These are phyloP conservation scores for Rubus idaeus DNA, from an alignment of 306 rosid species.

Conservation along the genomic window DNA sequence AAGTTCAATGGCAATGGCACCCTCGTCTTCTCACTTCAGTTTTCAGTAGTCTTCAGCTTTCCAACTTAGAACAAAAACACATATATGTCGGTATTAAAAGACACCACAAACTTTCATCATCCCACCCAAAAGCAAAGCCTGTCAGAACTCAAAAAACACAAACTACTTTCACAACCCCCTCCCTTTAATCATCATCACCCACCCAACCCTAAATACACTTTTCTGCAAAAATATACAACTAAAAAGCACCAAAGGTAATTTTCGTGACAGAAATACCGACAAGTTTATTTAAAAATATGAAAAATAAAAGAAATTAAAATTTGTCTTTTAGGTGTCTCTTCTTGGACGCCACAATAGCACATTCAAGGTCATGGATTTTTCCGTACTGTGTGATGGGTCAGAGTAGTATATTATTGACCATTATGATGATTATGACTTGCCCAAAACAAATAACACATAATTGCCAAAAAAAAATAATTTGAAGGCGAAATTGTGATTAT, in stretches of 20 bases:
- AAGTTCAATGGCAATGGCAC: conserved; percentile 10
- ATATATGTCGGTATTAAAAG: conserved; percentile 44
- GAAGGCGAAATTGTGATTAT: background rate
- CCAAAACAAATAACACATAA: background rate
- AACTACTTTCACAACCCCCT: conserved; percentile 25
- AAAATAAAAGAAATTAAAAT: background rate
- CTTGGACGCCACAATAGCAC: conserved; percentile 40
- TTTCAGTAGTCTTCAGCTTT: conserved; percentile 5
- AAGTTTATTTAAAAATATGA: background rate
- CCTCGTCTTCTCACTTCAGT: conserved; percentile 10
- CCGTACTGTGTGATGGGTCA: conserved; percentile 37
- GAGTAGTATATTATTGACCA: conserved; percentile 1
- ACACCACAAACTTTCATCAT: conserved; percentile 46
- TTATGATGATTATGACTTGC: background rate
- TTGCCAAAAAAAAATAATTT: background rate
- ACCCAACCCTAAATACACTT: conserved; percentile 12
- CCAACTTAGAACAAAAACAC: conserved; percentile 27
- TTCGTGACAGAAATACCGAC: conserved; percentile 9
- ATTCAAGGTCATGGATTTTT: conserved; percentile 28
- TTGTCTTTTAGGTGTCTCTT: conserved; percentile 51
- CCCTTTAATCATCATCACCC: conserved; percentile 33
- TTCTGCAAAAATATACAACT: background rate
- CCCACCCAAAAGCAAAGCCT: conserved; percentile 41
- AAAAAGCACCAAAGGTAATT: conserved; percentile 2
- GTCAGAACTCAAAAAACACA: conserved; percentile 34